Evolutionary conservation across 73 alveolate genomes (phyloP).

Genomic region (Symbiodinium pilosum): DNA sequence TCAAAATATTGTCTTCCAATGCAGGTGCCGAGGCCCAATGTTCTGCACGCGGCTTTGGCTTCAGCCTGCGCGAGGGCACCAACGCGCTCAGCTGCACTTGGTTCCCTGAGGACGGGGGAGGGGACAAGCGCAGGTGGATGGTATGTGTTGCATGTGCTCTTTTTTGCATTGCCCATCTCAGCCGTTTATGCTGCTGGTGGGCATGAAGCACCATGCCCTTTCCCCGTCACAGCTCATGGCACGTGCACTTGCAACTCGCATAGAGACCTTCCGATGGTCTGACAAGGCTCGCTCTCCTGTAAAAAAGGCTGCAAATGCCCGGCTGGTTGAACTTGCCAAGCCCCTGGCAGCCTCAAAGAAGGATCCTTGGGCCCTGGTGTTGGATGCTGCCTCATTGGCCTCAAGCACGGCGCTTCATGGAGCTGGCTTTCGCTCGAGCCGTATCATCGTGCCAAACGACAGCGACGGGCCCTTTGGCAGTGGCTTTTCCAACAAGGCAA

Average conservation of each 20-base stretch:
- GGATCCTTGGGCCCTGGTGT: slow-evolving; percentile 59
- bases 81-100: slow-evolving; percentile 78
- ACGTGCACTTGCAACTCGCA: slow-evolving; percentile 1
- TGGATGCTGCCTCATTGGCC: slow-evolving; percentile 83
- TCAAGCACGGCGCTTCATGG: slow-evolving; percentile 61
- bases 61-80: slow-evolving; percentile 61
- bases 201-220: background rate
- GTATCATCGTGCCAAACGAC: slow-evolving; percentile 74
- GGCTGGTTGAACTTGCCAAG: slow-evolving; percentile 39
- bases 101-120: slow-evolving; percentile 36
- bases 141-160: too few relatives aligned
- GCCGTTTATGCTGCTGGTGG: background rate
- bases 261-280: slow-evolving; percentile 69
- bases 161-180: too few relatives aligned
- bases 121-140: too few relatives aligned
- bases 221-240: background rate
- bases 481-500: background rate
- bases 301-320: slow-evolving; percentile 32
- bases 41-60: slow-evolving; percentile 36
- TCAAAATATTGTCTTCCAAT: background rate
- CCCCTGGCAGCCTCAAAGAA: background rate
- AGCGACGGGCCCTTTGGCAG: slow-evolving; percentile 36
- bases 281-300: slow-evolving; percentile 38
- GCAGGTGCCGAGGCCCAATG: slow-evolving; percentile 23
- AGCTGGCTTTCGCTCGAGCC: slow-evolving; percentile 37